Evolutionary conservation across 805 yeast species (phyloP).

Genomic region (Cyberlindnera petersonii): DNA sequence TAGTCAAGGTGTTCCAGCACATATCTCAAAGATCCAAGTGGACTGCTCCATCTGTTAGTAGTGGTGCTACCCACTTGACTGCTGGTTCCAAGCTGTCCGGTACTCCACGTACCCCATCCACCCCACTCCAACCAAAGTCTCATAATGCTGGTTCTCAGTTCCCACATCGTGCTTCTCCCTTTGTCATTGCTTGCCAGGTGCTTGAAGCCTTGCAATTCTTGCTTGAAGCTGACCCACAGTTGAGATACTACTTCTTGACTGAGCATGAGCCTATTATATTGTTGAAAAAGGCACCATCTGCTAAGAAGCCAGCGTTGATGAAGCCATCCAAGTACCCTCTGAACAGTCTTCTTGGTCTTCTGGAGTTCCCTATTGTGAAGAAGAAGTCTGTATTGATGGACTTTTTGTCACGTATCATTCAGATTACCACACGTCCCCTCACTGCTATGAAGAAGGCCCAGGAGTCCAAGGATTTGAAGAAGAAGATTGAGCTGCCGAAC

Average conservation of each 20-base stretch:
- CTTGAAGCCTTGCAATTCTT: conserved; percentile 71
- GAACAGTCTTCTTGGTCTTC: conserved; percentile 57
- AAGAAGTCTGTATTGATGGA: conserved; percentile 78
- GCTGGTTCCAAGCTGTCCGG: conserved; percentile 6
- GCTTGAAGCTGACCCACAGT: conserved; percentile 60
- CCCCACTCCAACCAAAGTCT: conserved; percentile 40
- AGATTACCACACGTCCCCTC: conserved; percentile 72
- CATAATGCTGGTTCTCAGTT: conserved; percentile 41
- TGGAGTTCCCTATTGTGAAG: conserved; percentile 60
- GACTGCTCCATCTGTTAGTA: not conserved
- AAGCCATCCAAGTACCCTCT: conserved; percentile 63
- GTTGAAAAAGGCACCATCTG: conserved; percentile 31
- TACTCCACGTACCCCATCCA: conserved; percentile 22
- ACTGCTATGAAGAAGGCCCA: conserved; percentile 46
- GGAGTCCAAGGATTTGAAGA: conserved; percentile 22
- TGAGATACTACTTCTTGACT: conserved; percentile 70
- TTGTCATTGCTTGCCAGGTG: conserved; percentile 70
- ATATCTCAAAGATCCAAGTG: conserved; percentile 36
- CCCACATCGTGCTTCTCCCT: conserved; percentile 64
- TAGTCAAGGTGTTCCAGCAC: conserved; percentile 59
- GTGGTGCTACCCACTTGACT: not conserved
- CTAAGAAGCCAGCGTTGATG: conserved; percentile 33
- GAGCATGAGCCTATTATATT: conserved; percentile 59
- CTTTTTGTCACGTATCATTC: conserved; percentile 66
- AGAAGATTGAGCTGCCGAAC: conserved; percentile 47